These are phyloP conservation scores for Paracoccidioides lutzii DNA, from an alignment of 2,329 filamentous ascomycete species.

Conservation along the genomic window DNA sequence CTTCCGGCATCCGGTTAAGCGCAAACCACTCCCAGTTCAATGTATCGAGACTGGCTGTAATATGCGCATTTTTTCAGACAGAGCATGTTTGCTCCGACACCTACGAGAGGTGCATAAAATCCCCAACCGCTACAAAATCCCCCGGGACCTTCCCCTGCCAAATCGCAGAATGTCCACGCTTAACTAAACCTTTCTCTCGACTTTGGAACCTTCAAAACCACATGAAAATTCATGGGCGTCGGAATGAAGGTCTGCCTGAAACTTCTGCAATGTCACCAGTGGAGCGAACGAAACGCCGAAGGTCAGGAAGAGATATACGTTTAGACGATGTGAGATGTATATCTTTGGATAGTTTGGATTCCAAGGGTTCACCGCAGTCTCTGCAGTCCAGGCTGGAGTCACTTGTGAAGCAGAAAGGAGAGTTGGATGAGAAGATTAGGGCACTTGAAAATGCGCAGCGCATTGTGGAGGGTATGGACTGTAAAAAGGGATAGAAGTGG, in stretches of 20 bases:
- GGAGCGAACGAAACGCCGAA: background rate
- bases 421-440: background rate
- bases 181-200: background rate
- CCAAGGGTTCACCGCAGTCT: background rate
- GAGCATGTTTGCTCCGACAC: background rate
- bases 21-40: background rate
- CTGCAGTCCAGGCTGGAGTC: background rate
- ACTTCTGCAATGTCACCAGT: background rate
- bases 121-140: background rate
- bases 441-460: background rate
- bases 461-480: background rate
- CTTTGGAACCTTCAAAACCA: background rate
- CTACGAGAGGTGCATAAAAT: background rate
- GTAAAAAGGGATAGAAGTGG: background rate
- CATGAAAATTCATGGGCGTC: background rate
- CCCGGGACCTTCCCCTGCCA: background rate
- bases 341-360: background rate
- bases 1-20: background rate
- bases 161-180: background rate
- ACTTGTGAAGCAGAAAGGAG: background rate
- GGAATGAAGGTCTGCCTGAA: background rate
- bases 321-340: background rate
- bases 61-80: background rate
- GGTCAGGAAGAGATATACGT: background rate
- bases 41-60: background rate